phyloP scores from a whole-genome alignment of 805 yeast species.

The Saccharomycopsis microspora region DNA sequence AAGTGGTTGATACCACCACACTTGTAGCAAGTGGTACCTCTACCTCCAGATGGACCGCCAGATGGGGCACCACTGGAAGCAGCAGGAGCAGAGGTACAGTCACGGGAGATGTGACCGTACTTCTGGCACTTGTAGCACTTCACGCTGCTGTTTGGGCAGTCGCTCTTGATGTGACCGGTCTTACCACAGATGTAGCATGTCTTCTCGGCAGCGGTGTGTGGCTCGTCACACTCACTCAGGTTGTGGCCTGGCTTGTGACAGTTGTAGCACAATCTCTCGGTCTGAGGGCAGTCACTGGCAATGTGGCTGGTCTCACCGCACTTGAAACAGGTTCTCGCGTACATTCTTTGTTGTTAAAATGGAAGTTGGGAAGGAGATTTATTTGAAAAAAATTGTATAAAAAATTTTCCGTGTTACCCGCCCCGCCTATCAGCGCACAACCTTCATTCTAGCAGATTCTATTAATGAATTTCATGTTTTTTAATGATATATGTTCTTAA shows the following conservation, averaged over 20 bases:
- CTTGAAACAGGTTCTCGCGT: constrained; percentile 67
- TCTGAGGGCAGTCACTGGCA: constrained; percentile 78
- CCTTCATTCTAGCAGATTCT: too few species aligned
- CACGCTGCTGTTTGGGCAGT: constrained; percentile 54
- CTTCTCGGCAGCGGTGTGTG: constrained; percentile 74
- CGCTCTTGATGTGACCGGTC: constrained; percentile 79
- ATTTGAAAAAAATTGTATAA: too few species aligned
- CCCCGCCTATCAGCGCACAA: too few species aligned
- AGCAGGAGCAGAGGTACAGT: constrained; percentile 42
- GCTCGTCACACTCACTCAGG: constrained; percentile 79
- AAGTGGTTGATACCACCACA: constrained; percentile 63
- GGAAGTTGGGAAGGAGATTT: too few species aligned
- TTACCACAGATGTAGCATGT: constrained; percentile 92
- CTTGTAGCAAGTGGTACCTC: constrained; percentile 29
- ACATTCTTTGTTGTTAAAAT: background rate
- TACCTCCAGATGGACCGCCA: constrained; percentile 3
- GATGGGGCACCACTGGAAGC: constrained; percentile 18
- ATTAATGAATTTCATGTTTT: too few species aligned
- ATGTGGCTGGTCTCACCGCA: constrained; percentile 89
- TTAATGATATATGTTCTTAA: too few species aligned
- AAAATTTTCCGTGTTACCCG: too few species aligned
- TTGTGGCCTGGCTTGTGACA: constrained; percentile 86
- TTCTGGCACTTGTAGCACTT: constrained; percentile 75
- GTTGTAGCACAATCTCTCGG: constrained; percentile 85
- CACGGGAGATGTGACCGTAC: constrained; percentile 75